Evolutionary conservation across 148 eudicot species (phyloP), one percentile per base, ranked within the genome.

Genomic region (Pharnaceum exiguum): DNA sequence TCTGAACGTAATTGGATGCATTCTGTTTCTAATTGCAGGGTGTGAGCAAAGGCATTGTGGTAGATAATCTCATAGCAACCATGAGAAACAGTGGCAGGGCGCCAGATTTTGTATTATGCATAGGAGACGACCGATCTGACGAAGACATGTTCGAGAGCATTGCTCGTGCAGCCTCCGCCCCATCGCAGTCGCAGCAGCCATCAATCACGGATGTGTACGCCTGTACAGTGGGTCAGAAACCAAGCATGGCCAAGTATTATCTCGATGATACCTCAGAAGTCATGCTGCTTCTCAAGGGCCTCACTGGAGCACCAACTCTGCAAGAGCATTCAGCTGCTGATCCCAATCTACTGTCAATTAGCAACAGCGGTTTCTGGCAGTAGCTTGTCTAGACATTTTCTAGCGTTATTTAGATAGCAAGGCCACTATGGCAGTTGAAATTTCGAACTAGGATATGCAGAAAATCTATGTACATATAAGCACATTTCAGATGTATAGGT

Each of bases 141-240:
- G 72, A 68, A 60, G 72, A 68, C 46, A 68, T 68, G 72, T 68
- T 68, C 22, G 72, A 68, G 55, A 64, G 55, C 4, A 53, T 60
- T 11, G 25, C 40, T 2, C 38, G 46, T 7, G 61, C 72, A 27
- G 48, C 55, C 33, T 46, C 67, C 0, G 45, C 46, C 19, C 40
- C 66, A 7, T 37, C 49, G 24, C 37, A n/a, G n/a, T n/a, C n/a
- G n/a, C n/a, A n/a, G n/a, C n/a, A 60, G 46, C 66, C 59, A 8
- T 73, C 71, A 16, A 71, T 68, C 36, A 46, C 75, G 0, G 84
- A 83, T 51, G 79, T 86, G 0, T 86, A 78, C n/a, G 85, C 95
- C 29, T 83, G 95, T 62, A 83, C 87, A 0, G 95, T 86, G 0
- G 95, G 95, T 13, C 95, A 81, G 59, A 86, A 86, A 73, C 89